Evolutionary conservation across 1,139 yeast genomes (phyloP).

Genomic region (Hansenula lynferdii): DNA sequence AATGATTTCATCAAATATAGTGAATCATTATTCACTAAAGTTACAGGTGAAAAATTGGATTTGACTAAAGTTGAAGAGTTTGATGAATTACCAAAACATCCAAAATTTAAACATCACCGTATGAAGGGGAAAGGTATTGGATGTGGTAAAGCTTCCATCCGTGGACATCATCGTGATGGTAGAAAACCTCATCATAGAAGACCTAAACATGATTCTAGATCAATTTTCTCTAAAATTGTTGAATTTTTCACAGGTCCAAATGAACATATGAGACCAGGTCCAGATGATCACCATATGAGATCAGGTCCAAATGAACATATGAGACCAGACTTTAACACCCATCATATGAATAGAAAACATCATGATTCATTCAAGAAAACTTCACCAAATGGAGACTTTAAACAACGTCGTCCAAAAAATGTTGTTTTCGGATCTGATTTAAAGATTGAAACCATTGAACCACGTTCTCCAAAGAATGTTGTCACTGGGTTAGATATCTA

Average conservation of each 20-base stretch:
- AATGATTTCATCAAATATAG: slow-evolving; percentile 6
- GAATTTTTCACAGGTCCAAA: no score
- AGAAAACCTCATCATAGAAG: background rate
- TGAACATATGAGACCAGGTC: no score
- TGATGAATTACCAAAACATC: background rate
- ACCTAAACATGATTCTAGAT: background rate
- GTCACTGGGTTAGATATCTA: no score
- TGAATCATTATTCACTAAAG: slow-evolving; percentile 1
- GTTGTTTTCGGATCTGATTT: background rate
- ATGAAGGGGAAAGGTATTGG: no score
- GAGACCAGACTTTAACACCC: no score
- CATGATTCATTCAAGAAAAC: no score
- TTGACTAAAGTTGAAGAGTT: slow-evolving; percentile 1
- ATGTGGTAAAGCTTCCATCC: no score
- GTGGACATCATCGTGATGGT: no score
- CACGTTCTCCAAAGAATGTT: background rate
- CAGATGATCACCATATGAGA: no score
- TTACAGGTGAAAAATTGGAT: background rate
- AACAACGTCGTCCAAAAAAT: slow-evolving; percentile 2
- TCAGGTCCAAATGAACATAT: no score
- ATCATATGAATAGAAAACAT: no score
- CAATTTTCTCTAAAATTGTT: no score
- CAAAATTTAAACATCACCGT: background rate
- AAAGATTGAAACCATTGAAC: background rate
- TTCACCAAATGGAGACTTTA: background rate